Conservation (phyloP, 208 protist genomes). For the Kentomonas sorsogonicus region DNA sequence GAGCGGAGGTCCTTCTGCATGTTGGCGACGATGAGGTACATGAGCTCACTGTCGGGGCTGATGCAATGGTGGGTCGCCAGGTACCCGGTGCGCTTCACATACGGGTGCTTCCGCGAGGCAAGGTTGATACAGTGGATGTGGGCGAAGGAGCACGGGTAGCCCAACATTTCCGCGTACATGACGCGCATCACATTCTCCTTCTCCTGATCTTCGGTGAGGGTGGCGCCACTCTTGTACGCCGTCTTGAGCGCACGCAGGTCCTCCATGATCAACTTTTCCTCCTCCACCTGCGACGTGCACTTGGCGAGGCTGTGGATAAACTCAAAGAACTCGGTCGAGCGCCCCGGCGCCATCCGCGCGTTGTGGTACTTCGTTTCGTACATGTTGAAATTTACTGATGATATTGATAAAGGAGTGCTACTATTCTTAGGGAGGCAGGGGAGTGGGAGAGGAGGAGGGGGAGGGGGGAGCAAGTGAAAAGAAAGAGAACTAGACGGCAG, state of each 20-base stretch:
- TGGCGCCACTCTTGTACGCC: conserved; percentile 11
- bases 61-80: conserved; percentile 86
- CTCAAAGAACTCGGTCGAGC: conserved; percentile 56
- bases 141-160: conserved; percentile 84
- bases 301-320: conserved; percentile 66
- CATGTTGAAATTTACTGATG: conserved; percentile 16
- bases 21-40: conserved; percentile 93
- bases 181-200: conserved; percentile 87
- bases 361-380: conserved; percentile 31
- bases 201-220: conserved; percentile 30
- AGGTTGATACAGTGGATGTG: conserved; percentile 96
- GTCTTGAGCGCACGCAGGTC: conserved; percentile 64
- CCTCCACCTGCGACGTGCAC: conserved; percentile 74
- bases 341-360: conserved; percentile 34
- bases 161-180: conserved; percentile 96
- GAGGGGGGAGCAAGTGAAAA: neutral
- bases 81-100: conserved; percentile 90
- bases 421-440: neutral
- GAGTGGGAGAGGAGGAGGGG: neutral
- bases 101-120: conserved; percentile 47
- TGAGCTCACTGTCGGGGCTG: conserved; percentile 82
- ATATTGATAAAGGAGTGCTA: neutral
- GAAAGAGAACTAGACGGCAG: no score
- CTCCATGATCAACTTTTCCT: conserved; percentile 57
- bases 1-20: conserved; percentile 91